These are phyloP conservation scores for Canavalia ensiformis DNA, from an alignment of 306 rosid species.

Conservation along the genomic window DNA sequence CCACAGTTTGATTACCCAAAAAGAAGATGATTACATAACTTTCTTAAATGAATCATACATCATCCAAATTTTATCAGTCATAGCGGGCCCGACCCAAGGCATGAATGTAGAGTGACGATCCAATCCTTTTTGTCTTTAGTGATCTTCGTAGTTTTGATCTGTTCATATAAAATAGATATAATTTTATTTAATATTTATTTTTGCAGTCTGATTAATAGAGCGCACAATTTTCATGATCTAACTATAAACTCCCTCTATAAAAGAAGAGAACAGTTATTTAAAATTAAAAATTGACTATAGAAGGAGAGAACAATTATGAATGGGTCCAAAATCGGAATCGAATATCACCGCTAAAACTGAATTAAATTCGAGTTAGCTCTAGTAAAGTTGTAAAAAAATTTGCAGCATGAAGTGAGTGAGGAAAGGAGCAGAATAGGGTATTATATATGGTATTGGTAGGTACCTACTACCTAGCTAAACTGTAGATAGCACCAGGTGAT, in stretches of 20 bases:
- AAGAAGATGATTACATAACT: not conserved
- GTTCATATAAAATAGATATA: not conserved
- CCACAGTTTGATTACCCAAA: not conserved
- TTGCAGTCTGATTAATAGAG: not conserved
- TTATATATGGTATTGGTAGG: no score
- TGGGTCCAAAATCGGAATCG: not conserved
- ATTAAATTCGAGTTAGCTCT: not conserved
- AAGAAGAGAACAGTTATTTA: not conserved
- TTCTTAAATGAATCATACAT: conserved; percentile 11
- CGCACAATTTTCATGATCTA: not conserved
- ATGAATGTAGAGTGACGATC: not conserved
- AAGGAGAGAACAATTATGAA: not conserved
- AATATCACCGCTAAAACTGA: not conserved
- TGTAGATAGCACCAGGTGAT: no score
- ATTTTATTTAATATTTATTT: not conserved
- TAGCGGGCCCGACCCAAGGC: not conserved
- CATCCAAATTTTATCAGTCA: not conserved
- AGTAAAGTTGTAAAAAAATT: no score
- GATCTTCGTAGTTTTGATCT: not conserved
- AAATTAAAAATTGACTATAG: no score
- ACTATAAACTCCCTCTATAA: not conserved
- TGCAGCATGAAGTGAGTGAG: no score
- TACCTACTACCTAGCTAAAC: no score
- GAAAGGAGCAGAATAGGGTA: no score
- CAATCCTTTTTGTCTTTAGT: not conserved